phyloP scores from a whole-genome alignment of 1,284 basidiomycete genomes.

The Fomes fomentarius region DNA sequence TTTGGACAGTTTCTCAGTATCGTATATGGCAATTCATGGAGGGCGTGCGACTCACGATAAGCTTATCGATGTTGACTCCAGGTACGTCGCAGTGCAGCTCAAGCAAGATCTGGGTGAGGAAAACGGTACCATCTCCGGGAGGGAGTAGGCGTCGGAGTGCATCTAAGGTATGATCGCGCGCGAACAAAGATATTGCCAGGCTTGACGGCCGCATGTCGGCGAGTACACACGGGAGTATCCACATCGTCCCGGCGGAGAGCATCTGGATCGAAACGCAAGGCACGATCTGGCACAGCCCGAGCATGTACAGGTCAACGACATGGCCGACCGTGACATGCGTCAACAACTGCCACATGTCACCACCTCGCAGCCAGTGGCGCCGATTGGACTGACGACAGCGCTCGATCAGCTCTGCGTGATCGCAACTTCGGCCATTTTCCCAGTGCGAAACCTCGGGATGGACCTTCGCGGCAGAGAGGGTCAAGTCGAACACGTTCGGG shows the following conservation, averaged over 20 bases:
- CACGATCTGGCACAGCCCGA: slow-evolving; percentile 4
- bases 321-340: slow-evolving; percentile 6
- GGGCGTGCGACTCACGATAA: slow-evolving; percentile 5
- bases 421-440: slow-evolving; percentile 8
- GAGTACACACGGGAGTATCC: slow-evolving; percentile 12
- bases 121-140: neutral
- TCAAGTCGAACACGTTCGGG: slow-evolving; percentile 3
- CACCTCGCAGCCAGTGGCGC: neutral
- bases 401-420: slow-evolving; percentile 14
- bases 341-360: slow-evolving; percentile 1
- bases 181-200: slow-evolving; percentile 12
- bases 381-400: slow-evolving; percentile 11
- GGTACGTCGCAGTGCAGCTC: slow-evolving; percentile 5
- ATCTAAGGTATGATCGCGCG: slow-evolving; percentile 3
- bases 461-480: slow-evolving; percentile 5
- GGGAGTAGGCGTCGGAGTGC: slow-evolving; percentile 5
- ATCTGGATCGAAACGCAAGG: slow-evolving; percentile 9
- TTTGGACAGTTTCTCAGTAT: neutral
- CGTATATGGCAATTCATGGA: no score
- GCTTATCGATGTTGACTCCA: slow-evolving; percentile 5
- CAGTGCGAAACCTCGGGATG: slow-evolving; percentile 11
- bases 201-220: slow-evolving; percentile 8
- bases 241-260: slow-evolving; percentile 13
- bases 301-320: slow-evolving; percentile 18
- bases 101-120: neutral